A percentile compares a stretch with the other conserved stretches of the same genome.
phyloP scores from a whole-genome alignment of 169 alveolate species.

The Besnoitia besnoiti region DNA sequence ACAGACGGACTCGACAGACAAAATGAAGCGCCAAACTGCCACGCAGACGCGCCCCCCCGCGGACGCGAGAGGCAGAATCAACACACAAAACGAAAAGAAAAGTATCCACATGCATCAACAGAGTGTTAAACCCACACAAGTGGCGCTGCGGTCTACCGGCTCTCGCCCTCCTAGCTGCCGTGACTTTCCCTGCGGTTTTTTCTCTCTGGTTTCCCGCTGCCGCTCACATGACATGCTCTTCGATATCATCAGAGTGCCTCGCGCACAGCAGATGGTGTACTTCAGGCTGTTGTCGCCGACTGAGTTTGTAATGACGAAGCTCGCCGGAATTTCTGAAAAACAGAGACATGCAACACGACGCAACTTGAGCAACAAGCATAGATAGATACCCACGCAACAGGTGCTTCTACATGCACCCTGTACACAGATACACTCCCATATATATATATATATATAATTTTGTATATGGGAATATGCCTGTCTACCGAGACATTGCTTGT shows the following conservation, averaged over 20 bases:
- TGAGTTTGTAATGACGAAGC: conserved; percentile 36
- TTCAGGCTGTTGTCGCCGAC: conserved; percentile 63
- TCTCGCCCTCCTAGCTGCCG: too few species aligned
- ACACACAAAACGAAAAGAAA: too few species aligned
- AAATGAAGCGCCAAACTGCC: too few species aligned
- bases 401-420: background rate
- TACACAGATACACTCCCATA: background rate
- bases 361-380: too few species aligned
- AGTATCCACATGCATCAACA: too few species aligned
- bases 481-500: background rate
- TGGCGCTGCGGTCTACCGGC: too few species aligned
- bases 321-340: conserved; percentile 49
- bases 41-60: background rate
- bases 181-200: too few species aligned
- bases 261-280: conserved; percentile 38
- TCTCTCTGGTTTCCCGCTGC: too few species aligned
- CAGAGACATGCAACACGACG: too few species aligned
- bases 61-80: too few species aligned
- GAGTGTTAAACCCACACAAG: too few species aligned
- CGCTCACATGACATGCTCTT: conserved; percentile 54
- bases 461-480: background rate
- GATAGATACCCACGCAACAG: background rate
- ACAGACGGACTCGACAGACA: too few species aligned
- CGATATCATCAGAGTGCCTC: conserved; percentile 50
- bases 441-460: background rate